A percentile compares a stretch with the other conserved stretches of the same genome.
phyloP scores from a whole-genome alignment of 306 rosid species.

The Begonia masoniana region DNA sequence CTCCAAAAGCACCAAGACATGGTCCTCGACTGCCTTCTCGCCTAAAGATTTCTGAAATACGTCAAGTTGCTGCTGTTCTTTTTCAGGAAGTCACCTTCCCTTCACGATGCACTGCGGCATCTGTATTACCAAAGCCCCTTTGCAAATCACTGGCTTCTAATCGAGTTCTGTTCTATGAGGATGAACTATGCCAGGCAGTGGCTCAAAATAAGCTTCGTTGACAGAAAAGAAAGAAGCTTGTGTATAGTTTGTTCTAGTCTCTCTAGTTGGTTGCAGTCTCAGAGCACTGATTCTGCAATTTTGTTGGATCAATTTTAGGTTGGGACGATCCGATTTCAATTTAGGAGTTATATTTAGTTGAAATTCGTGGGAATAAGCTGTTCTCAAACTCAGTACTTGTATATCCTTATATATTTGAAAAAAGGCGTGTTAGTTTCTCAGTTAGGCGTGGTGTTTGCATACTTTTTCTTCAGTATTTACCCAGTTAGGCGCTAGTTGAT shows the following conservation, averaged over 20 bases:
- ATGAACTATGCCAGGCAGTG: constrained; percentile 90
- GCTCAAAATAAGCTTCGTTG: constrained; percentile 88
- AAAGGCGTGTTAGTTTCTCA: background rate
- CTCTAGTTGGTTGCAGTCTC: constrained; percentile 17
- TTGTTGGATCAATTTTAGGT: constrained; percentile 46
- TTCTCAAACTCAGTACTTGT: background rate
- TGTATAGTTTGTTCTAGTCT: constrained; percentile 28
- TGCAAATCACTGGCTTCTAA: constrained; percentile 85
- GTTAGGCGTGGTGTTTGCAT: background rate
- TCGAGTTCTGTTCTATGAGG: constrained; percentile 88
- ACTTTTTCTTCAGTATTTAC: too few species aligned
- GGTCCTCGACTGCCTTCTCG: constrained; percentile 93
- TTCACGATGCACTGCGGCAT: constrained; percentile 59
- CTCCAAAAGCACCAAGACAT: constrained; percentile 93
- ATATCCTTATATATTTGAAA: background rate
- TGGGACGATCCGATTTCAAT: constrained; percentile 20
- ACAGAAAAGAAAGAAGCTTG: constrained; percentile 8
- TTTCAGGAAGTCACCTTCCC: constrained; percentile 70
- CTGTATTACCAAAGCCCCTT: constrained; percentile 58
- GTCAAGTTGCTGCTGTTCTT: constrained; percentile 90
- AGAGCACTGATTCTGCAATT: constrained; percentile 38
- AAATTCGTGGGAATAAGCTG: background rate
- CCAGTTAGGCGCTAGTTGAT: too few species aligned
- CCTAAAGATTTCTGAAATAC: constrained; percentile 67
- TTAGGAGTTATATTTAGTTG: background rate